Evolutionary conservation across 345 rosid genomes (phyloP).

Genomic region (Durio zibethinus): DNA sequence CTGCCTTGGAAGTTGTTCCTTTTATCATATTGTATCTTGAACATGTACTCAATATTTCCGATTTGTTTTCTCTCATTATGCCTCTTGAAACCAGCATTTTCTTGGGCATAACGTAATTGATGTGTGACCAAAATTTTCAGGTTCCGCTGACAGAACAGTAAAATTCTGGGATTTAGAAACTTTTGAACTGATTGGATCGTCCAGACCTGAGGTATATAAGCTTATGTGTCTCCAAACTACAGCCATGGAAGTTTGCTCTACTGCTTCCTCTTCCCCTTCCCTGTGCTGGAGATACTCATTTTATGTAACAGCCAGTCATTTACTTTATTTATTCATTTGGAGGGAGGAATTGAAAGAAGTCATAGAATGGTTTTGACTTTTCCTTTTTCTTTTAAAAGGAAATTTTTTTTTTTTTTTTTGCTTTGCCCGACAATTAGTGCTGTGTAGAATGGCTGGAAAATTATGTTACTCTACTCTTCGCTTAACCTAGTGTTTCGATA

Average conservation of each 20-base stretch:
- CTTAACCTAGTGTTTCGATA: not conserved
- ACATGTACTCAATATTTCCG: not conserved
- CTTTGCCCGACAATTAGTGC: not conserved
- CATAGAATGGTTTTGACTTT: not conserved
- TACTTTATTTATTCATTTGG: not conserved
- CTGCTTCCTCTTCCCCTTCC: not conserved
- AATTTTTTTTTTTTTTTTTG: no score
- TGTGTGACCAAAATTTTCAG: conserved; percentile 38
- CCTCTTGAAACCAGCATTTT: not conserved
- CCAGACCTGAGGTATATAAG: conserved; percentile 84
- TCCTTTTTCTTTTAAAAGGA: not conserved
- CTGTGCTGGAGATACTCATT: not conserved
- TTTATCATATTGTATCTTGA: not conserved
- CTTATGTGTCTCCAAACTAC: conserved; percentile 9
- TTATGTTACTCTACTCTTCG: not conserved
- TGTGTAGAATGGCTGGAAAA: not conserved
- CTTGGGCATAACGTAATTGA: not conserved
- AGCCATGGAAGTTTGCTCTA: not conserved
- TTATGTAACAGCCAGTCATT: not conserved
- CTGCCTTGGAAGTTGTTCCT: not conserved
- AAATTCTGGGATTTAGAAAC: conserved; percentile 99
- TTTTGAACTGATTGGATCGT: conserved; percentile 89
- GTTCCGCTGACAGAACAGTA: conserved; percentile 94
- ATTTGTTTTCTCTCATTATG: not conserved
- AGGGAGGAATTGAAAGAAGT: not conserved